Conservation (phyloP, 1,284 basidiomycete species). For the Sporisorium iseilematis-ciliati region DNA sequence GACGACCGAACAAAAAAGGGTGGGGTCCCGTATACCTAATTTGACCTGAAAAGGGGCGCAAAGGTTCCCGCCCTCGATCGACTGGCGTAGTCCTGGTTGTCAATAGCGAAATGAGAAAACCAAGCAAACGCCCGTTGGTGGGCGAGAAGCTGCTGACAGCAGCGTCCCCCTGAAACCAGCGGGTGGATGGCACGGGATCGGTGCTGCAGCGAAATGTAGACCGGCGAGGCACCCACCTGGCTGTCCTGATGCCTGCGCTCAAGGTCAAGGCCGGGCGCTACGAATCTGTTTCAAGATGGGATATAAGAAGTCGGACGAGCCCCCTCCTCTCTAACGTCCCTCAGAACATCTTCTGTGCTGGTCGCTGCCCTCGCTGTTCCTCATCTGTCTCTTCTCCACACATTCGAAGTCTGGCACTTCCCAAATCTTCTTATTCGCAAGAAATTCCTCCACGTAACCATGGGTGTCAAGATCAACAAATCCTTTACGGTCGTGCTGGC, state of each 20-base stretch:
- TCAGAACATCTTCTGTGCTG: conserved; percentile 10
- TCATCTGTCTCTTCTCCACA: not conserved
- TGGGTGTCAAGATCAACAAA: conserved; percentile 7
- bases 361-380: not conserved
- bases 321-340: not conserved
- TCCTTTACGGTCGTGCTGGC: conserved; percentile 7
- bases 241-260: not conserved
- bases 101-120: not conserved
- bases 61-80: not conserved
- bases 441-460: not conserved
- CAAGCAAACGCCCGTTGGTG: conserved; percentile 9
- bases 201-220: no score
- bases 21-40: no score
- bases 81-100: not conserved
- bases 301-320: not conserved
- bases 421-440: not conserved
- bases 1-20: no score
- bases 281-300: not conserved
- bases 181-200: no score
- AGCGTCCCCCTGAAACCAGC: no score
- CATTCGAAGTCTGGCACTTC: conserved; percentile 8
- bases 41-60: no score
- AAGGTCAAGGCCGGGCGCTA: not conserved
- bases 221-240: not conserved
- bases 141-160: not conserved